Evolutionary conservation across 2,329 filamentous ascomycete genomes (phyloP).

Genomic region (Exophiala alcalophila): DNA sequence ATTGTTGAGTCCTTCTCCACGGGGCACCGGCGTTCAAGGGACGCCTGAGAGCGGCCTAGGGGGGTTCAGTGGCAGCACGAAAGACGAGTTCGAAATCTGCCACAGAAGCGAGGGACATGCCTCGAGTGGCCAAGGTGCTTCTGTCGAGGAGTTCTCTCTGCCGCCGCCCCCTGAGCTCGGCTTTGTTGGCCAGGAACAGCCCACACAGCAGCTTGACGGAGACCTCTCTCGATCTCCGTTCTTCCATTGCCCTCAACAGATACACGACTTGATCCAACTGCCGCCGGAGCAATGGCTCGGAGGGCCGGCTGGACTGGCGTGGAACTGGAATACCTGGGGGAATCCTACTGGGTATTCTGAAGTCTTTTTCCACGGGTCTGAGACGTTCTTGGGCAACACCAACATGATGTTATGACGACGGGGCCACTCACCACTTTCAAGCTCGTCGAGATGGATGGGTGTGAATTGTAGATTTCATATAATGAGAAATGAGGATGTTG

Average conservation of each 20-base stretch:
- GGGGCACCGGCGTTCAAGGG: not conserved
- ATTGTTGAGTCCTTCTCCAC: not conserved
- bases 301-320: slow-evolving; percentile 7
- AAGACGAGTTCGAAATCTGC: slow-evolving; percentile 4
- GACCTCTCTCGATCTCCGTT: slow-evolving; percentile 1
- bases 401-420: slow-evolving; percentile 8
- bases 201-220: not conserved
- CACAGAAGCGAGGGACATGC: not conserved
- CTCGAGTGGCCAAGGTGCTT: not conserved
- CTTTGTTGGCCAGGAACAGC: slow-evolving; percentile 1
- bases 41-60: not conserved
- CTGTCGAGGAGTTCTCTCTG: not conserved
- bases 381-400: not conserved
- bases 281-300: slow-evolving; percentile 16
- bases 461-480: too few species aligned
- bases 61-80: slow-evolving; percentile 1
- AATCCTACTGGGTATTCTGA: not conserved
- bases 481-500: too few species aligned
- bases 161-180: slow-evolving; percentile 1
- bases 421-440: too few species aligned
- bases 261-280: slow-evolving; percentile 10
- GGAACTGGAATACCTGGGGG: slow-evolving; percentile 13
- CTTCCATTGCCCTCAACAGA: slow-evolving; percentile 7
- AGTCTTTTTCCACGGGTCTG: not conserved
- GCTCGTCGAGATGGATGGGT: too few species aligned